Percentiles rank a stretch among this genome's conserved stretches.
Evolutionary conservation across 352 stramenopile genomes (phyloP).

Genomic region (Globisporangium ultimum): DNA sequence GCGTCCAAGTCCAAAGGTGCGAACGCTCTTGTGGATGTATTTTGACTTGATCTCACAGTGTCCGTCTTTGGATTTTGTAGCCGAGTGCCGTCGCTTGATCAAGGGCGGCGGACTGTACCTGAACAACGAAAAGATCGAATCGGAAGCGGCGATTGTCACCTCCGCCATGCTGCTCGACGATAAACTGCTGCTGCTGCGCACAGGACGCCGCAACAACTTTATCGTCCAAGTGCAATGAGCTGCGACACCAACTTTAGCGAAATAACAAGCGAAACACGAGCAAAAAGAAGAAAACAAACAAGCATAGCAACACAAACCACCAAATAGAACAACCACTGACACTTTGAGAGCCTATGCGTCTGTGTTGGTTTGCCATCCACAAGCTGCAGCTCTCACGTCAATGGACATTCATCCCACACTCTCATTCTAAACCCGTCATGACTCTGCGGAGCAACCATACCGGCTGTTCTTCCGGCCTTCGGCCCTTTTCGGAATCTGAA

Average conservation of each 20-base stretch:
- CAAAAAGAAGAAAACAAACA: neutral
- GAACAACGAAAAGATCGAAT: slow-evolving; percentile 84
- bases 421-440: no score
- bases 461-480: no score
- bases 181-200: slow-evolving; percentile 65
- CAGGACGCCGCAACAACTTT: slow-evolving; percentile 79
- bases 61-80: slow-evolving; percentile 25
- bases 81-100: slow-evolving; percentile 94
- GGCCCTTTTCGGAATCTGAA: no score
- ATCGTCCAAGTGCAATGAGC: slow-evolving; percentile 56
- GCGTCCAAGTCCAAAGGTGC: slow-evolving; percentile 90
- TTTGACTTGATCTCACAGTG: neutral
- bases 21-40: neutral
- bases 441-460: no score
- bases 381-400: no score
- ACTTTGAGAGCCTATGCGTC: no score
- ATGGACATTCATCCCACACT: no score
- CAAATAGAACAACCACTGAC: no score
- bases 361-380: no score
- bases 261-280: neutral
- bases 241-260: neutral
- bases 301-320: neutral
- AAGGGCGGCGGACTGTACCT: slow-evolving; percentile 94
- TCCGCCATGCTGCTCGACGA: slow-evolving; percentile 55
- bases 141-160: slow-evolving; percentile 34